Base-by-base conservation (phyloP, 371 early-diverging fungal species). In the Rhizomucor miehei region DNA sequence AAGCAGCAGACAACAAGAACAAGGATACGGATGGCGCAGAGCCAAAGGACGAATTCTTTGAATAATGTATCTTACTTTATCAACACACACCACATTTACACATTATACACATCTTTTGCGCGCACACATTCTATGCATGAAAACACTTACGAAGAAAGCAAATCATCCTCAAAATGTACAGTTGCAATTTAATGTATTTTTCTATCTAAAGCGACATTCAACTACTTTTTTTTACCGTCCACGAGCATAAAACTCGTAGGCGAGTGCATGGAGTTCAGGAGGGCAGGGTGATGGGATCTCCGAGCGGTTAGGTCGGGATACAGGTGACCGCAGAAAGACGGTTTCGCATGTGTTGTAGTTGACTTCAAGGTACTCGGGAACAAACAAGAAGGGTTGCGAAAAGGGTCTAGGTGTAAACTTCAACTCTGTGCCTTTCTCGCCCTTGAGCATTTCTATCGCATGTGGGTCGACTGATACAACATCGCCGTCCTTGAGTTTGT, bases 301-400 rank as follows among this genome's bases (percentile, higher is more conserved):
- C 47, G 91, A 87, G 45, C 80, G 74, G 54, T 86, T 83, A 29
- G 95, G 93, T 67, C 91, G 82, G 14, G 91, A 89, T 48, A 92
- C 82, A 23, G 98, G 97, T 35, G 87, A 71, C 53, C 96, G 87
- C 52, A 98, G 72, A 66, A 94, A 94, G 44, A 93, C 87, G 17
- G 86, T 76, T 34, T 90, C 89, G 82, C 94, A 93, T 11, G 92
- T 94, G 64, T 86, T 86, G 78, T 93, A 98, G 77, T 94, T 89
- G 60, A 97, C 97, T 80, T 98, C 97, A 39, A 97, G 89, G 69
- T 98, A 98, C 56, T 92, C 89, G 17, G 98, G 98, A 13, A 92
- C 81, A 69, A 96, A 98, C 84, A 97, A 82, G 82, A 89, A 95
- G n/a, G 97, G 96, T 61, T 92, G 92, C 69, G 90, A 89, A 71